Evolutionary conservation across 495 filamentous ascomycete species (phyloP).

Genomic region (Penicillium riverlandense): DNA sequence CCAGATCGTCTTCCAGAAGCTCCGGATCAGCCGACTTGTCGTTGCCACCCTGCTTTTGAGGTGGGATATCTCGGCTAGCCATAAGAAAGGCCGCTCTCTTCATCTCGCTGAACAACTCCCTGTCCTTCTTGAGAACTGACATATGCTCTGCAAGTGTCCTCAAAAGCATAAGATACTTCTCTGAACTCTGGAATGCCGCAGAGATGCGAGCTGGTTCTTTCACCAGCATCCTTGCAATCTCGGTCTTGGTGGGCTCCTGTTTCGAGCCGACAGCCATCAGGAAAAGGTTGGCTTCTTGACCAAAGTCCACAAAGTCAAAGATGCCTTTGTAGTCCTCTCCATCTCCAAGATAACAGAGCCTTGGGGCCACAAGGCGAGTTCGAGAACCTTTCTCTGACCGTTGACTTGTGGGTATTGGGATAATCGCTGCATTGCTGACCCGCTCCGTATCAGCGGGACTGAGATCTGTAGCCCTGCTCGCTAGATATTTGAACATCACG

Average conservation of each 20-base stretch:
- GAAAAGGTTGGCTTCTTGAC: constrained; percentile 78
- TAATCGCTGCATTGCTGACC: constrained; percentile 56
- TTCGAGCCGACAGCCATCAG: constrained; percentile 82
- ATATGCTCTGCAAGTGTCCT: constrained; percentile 67
- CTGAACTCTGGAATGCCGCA: constrained; percentile 65
- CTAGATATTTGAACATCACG: constrained; percentile 72
- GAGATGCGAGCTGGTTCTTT: constrained; percentile 73
- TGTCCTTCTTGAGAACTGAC: constrained; percentile 65
- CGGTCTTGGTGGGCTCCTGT: constrained; percentile 74
- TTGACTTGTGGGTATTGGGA: constrained; percentile 53
- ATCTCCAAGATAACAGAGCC: constrained; percentile 69
- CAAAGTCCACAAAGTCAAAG: constrained; percentile 95
- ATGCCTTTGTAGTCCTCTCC: constrained; percentile 74
- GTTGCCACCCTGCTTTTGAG: constrained; percentile 20
- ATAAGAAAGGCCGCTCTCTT: constrained; percentile 68
- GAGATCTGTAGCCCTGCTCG: constrained; percentile 67
- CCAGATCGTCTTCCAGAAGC: constrained; percentile 61
- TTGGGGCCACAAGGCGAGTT: constrained; percentile 51
- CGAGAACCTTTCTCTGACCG: constrained; percentile 22
- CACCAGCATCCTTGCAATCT: constrained; percentile 73
- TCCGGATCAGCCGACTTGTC: constrained; percentile 20
- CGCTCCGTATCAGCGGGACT: constrained; percentile 48
- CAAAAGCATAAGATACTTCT: constrained; percentile 79
- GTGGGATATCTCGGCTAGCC: constrained; percentile 65
- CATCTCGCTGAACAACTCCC: constrained; percentile 67